These are phyloP conservation scores for Aspergillus ochraceoroseus DNA, from an alignment of 2,329 filamentous ascomycete genomes.

Conservation along the genomic window DNA sequence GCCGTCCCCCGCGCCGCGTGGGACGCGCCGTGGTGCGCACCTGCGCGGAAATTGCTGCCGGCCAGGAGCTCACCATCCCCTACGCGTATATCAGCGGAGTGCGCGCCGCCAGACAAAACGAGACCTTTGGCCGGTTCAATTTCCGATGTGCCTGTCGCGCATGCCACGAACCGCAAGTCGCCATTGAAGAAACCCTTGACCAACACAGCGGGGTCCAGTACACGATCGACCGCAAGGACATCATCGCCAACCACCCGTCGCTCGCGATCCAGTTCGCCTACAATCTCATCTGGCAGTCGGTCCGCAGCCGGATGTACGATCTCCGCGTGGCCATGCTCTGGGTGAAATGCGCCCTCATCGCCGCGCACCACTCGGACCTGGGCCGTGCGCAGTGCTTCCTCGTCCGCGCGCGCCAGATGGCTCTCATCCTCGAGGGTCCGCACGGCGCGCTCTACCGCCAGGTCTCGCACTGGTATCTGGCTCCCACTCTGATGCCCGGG, in stretches of 20 bases:
- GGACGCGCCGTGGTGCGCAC: constrained; percentile 20
- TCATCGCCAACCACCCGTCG: constrained; percentile 16
- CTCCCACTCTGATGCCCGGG: constrained; percentile 12
- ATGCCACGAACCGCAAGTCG: constrained; percentile 15
- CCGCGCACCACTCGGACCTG: constrained; percentile 23
- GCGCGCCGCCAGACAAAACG: constrained; percentile 13
- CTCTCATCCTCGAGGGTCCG: constrained; percentile 14
- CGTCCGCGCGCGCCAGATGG: constrained; percentile 12
- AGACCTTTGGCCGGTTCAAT: constrained; percentile 13
- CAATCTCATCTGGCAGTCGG: constrained; percentile 8
- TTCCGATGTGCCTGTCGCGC: constrained; percentile 26
- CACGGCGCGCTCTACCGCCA: constrained; percentile 9
- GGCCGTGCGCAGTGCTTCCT: constrained; percentile 23
- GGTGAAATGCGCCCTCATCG: constrained; percentile 24
- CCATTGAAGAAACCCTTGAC: constrained; percentile 16
- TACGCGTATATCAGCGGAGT: constrained; percentile 17
- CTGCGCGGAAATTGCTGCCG: constrained; percentile 18
- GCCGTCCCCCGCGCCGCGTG: too few relatives aligned
- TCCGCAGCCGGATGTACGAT: constrained; percentile 12
- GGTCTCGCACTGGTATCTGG: constrained; percentile 8
- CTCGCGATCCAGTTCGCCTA: constrained; percentile 14
- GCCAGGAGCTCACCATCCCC: constrained; percentile 26
- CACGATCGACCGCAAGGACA: neutral
- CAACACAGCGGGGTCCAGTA: constrained; percentile 10
- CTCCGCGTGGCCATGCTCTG: constrained; percentile 16